Conservation (phyloP, 2,329 filamentous ascomycete genomes). For the Cercospora beticola region DNA sequence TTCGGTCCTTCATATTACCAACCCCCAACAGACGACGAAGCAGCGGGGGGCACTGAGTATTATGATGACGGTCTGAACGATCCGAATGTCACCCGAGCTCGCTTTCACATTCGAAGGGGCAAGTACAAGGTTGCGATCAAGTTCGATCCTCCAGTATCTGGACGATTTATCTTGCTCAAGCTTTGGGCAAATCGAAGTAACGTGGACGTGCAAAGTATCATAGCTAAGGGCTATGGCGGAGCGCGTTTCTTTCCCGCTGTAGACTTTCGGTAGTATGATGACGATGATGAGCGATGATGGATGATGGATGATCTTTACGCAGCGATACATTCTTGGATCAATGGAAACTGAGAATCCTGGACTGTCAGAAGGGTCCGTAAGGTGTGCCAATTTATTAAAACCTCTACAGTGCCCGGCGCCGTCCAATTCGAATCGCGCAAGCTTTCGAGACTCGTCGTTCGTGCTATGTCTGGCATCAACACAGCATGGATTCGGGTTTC, state of each 20-base stretch:
- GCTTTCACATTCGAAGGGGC: constrained; percentile 78
- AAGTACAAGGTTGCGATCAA: constrained; percentile 84
- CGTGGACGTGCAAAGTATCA: constrained; percentile 85
- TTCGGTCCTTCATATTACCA: constrained; percentile 18
- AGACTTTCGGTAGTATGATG: constrained; percentile 21
- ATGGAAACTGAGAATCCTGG: neutral
- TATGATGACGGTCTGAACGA: constrained; percentile 30
- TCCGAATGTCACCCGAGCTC: constrained; percentile 56
- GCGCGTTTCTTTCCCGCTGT: constrained; percentile 67
- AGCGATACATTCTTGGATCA: neutral
- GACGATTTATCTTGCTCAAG: constrained; percentile 78
- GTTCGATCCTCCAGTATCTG: constrained; percentile 74
- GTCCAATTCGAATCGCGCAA: neutral
- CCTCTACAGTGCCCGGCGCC: neutral
- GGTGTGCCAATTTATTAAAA: neutral
- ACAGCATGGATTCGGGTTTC: neutral
- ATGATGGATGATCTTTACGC: neutral
- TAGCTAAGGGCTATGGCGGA: constrained; percentile 80
- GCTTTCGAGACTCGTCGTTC: neutral
- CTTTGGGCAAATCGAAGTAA: constrained; percentile 81
- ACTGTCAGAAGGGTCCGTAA: neutral
- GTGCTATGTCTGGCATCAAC: neutral
- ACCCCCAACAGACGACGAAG: constrained; percentile 9
- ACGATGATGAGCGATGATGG: neutral
- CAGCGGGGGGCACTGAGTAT: constrained; percentile 16